Evolutionary conservation across 169 alveolate genomes (phyloP), one percentile per base, ranked within the genome.

Genomic region (Neospora caninum): DNA sequence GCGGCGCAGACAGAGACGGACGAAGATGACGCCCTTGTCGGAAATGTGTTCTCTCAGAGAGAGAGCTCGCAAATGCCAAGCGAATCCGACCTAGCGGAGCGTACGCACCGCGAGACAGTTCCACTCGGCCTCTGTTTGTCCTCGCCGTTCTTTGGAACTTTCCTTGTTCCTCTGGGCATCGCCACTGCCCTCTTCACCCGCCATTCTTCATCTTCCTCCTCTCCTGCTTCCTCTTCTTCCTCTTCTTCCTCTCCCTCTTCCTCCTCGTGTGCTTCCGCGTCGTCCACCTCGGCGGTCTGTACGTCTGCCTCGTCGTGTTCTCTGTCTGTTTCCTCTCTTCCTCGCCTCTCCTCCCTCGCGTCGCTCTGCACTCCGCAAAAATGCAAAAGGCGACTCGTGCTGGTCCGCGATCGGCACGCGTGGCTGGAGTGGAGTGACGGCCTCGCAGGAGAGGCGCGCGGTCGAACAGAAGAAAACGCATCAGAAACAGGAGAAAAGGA

Each of bases 131-230:
- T 78, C 39, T 78, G 86, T n/a, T 18, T 78, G 45, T 20, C 86
- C 13, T 78, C 49, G 1, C 86, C 86, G 22, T n/a, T 78, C 45
- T 78, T 36, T 78, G 86, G 86, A 78, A 78, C 86, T 10, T 78
- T 78, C n/a, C 43, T 78, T n/a, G 10, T 78, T 78, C 86, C 86
- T 20, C 39, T 78, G 43, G 9, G n/a, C 31, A 9, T 64, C n/a
- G 73, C 73, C 73, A 49, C 58, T 49, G 58, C 58, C 13, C 58
- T 49, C 13, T 13, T 49, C 22, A 7, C 58, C 58, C 58, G 22
- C 58, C 13, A 7, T 49, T 64, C 73, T 27, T 7, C 73, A 1
- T 64, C 73, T 13, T 16, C 73, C 31, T 16, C 31, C 73, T 64
- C 73, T 16, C 20, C 73, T 9, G 4, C 73, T 1, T 64, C 34